Conservation (phyloP, 495 filamentous ascomycete genomes). For the Neurospora sp. region DNA sequence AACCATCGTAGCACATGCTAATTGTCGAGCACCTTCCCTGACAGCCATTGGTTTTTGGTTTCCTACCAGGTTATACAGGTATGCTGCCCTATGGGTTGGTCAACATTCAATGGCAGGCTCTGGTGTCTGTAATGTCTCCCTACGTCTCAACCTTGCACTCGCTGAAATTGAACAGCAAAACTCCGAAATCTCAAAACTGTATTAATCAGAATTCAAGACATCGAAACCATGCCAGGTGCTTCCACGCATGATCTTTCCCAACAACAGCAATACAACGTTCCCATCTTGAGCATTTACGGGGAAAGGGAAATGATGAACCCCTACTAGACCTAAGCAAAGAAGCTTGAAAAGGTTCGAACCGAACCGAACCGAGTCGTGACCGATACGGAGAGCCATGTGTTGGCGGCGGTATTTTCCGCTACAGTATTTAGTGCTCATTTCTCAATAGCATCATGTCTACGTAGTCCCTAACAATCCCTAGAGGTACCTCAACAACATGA, state of each 20-base stretch:
- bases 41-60: background rate
- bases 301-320: background rate
- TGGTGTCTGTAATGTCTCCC: background rate
- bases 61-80: background rate
- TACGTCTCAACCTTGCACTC: background rate
- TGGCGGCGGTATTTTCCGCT: background rate
- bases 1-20: background rate
- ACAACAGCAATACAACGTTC: background rate
- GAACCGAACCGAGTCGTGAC: background rate
- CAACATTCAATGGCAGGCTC: background rate
- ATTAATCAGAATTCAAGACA: background rate
- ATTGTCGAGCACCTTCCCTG: background rate
- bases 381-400: background rate
- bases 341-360: background rate
- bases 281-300: background rate
- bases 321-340: background rate
- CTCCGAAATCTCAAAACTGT: background rate
- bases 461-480: background rate
- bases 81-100: background rate
- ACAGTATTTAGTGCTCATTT: background rate
- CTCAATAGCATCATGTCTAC: background rate
- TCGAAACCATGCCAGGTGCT: background rate
- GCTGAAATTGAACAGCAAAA: background rate
- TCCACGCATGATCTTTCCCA: background rate
- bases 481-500: background rate